Evolutionary conservation across 2,329 filamentous ascomycete genomes (phyloP).

Genomic region (Penicillium sp.): DNA sequence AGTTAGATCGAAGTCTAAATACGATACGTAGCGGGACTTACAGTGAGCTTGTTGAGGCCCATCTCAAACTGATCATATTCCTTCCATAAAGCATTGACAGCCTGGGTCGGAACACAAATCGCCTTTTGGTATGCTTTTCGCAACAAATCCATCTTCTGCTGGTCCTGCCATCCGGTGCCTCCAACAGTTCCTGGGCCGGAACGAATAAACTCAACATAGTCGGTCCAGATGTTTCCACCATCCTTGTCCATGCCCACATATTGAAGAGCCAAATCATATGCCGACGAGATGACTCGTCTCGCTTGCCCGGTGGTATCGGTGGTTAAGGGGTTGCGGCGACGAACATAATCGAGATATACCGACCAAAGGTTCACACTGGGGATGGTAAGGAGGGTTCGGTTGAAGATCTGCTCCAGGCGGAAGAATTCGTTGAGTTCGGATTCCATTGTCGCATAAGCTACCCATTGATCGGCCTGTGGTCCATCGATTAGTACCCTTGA

Average conservation of each 20-base stretch:
- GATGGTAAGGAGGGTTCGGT: slow-evolving; percentile 72
- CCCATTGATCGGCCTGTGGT: slow-evolving; percentile 83
- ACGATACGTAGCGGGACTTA: slow-evolving; percentile 39
- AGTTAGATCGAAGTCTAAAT: background rate
- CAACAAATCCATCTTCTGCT: slow-evolving; percentile 94
- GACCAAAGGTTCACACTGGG: slow-evolving; percentile 88
- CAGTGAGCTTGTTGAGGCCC: slow-evolving; percentile 86
- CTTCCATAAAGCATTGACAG: slow-evolving; percentile 86
- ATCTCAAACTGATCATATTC: slow-evolving; percentile 98
- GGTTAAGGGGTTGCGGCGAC: slow-evolving; percentile 82
- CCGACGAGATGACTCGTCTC: slow-evolving; percentile 75
- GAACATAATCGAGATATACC: slow-evolving; percentile 91
- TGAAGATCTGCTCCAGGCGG: slow-evolving; percentile 80
- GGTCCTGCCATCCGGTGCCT: slow-evolving; percentile 89
- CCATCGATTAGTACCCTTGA: background rate
- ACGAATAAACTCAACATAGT: slow-evolving; percentile 93
- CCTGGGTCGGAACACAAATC: slow-evolving; percentile 80
- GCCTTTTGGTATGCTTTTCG: slow-evolving; percentile 91
- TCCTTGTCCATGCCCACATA: slow-evolving; percentile 91
- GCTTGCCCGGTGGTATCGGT: slow-evolving; percentile 75
- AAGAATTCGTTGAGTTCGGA: slow-evolving; percentile 80
- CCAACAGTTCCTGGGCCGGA: slow-evolving; percentile 82
- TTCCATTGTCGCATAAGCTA: slow-evolving; percentile 86
- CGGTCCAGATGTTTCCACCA: slow-evolving; percentile 85
- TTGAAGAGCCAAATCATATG: slow-evolving; percentile 89